Evolutionary conservation across 2,329 filamentous ascomycete species (phyloP).

Genomic region (Colletotrichum scovillei): DNA sequence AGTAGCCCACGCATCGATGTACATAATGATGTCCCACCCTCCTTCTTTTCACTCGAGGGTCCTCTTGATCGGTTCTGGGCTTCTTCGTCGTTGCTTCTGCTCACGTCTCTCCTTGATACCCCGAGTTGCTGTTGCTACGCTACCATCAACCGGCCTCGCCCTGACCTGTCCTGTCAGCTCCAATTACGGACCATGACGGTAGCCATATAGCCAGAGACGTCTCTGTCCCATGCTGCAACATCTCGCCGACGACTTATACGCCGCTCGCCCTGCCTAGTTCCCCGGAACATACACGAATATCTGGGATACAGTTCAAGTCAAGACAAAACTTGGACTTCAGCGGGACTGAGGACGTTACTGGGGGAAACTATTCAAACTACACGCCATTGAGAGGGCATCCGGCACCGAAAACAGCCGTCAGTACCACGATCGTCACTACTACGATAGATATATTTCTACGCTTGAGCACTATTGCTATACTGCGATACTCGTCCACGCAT

Average conservation of each 20-base stretch:
- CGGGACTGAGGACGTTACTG: conserved; percentile 23
- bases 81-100: conserved; percentile 25
- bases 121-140: conserved; percentile 22
- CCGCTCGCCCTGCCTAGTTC: background rate
- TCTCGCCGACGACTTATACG: conserved; percentile 12
- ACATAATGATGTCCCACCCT: conserved; percentile 35
- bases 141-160: conserved; percentile 3
- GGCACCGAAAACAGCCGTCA: background rate
- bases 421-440: background rate
- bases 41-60: conserved; percentile 6
- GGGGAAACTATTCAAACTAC: background rate
- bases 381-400: background rate
- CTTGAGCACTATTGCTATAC: background rate
- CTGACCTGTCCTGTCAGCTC: conserved; percentile 5
- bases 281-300: background rate
- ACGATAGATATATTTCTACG: background rate
- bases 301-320: background rate
- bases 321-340: conserved; percentile 20
- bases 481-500: background rate
- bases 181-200: conserved; percentile 25
- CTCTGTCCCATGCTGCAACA: background rate
- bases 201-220: conserved; percentile 24
- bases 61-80: conserved; percentile 22
- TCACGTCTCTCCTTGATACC: conserved; percentile 36
- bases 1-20: conserved; percentile 25